Evolutionary conservation across 345 rosid species (phyloP), one percentile per base, ranked within the genome.

Genomic region (Acer saccharum): DNA sequence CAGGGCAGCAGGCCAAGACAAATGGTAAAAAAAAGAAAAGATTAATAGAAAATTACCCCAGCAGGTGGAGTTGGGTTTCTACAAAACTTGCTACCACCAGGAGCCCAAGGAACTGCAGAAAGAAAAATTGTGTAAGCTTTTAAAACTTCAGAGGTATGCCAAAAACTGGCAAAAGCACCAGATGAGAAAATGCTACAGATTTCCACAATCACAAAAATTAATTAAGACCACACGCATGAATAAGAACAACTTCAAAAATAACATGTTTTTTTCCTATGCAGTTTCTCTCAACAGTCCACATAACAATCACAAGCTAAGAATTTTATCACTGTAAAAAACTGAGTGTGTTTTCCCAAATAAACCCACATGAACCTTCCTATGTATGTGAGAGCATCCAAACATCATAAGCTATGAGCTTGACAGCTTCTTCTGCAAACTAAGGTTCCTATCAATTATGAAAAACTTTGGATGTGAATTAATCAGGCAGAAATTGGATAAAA

Each of bases 101-200:
- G 99, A 88, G 99, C 99, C 98, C 98, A 92, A 41, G 98, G 97
- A 86, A 96, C 99, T 94, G 93, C 78, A 80, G 43, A 55, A 55
- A 76, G 70, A 81, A 70, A 75, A 83, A 20, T 74, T n/a, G 65
- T 50, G 75, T 72, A 54, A 83, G 78, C 46, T 57, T 65, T 29
- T 44, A 50, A 55, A 32, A 44, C 43, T 0, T 4, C 62, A 71
- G 20, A 43, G 44, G 18, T 67, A 64, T 48, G 55, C 20, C 21
- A 20, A 48, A 21, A 58, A 68, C 63, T 29, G 17, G 21, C 43
- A 13, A 41, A n/a, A 57, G 2, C 18, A 55, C 54, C 39, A 18
- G 6, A 20, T 10, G 2, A 68, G 69, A 52, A 25, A 70, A 18
- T 9, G 43, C 64, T 7, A 35, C 21, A 20, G 18, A 11, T 75